Evolutionary conservation across 768 basidiomycete genomes (phyloP).

Genomic region (Pleurotus pulmonarius): DNA sequence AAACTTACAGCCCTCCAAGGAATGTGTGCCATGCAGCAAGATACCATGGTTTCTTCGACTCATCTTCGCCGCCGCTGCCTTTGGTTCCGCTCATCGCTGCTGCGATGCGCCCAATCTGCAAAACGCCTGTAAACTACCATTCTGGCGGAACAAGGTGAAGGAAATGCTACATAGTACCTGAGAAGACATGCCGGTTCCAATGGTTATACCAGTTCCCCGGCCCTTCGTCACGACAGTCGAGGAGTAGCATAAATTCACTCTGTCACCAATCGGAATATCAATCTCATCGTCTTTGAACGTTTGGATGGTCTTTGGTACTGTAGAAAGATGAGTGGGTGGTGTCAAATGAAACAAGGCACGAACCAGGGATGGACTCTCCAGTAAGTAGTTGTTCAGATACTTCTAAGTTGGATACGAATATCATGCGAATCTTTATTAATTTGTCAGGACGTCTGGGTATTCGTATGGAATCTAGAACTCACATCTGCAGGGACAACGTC

Average conservation of each 20-base stretch:
- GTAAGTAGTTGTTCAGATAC: conserved; percentile 50
- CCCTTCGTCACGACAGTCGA: conserved; percentile 13
- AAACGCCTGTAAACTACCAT: not conserved
- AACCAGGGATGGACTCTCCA: conserved; percentile 46
- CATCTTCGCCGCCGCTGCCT: conserved; percentile 4
- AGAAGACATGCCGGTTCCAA: not conserved
- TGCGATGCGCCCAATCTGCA: conserved; percentile 35
- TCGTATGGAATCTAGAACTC: no score
- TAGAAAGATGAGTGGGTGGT: not conserved
- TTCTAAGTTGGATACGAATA: conserved; percentile 43
- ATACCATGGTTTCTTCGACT: conserved; percentile 16
- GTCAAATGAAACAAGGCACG: not conserved
- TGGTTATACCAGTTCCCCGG: conserved; percentile 12
- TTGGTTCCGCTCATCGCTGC: conserved; percentile 26
- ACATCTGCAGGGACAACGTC: conserved; percentile 45
- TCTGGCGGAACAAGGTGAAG: not conserved
- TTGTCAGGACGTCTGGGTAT: no score
- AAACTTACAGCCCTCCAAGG: conserved; percentile 22
- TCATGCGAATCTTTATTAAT: no score
- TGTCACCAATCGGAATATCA: conserved; percentile 28
- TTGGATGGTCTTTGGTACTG: conserved; percentile 37
- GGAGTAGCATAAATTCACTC: conserved; percentile 11
- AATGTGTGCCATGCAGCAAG: conserved; percentile 19
- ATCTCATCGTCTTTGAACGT: conserved; percentile 24
- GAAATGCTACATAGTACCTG: conserved; percentile 9